A percentile compares a stretch with the other conserved stretches of the same genome.
phyloP scores from a whole-genome alignment of 257 asterid species.

The Henckelia pumila region DNA sequence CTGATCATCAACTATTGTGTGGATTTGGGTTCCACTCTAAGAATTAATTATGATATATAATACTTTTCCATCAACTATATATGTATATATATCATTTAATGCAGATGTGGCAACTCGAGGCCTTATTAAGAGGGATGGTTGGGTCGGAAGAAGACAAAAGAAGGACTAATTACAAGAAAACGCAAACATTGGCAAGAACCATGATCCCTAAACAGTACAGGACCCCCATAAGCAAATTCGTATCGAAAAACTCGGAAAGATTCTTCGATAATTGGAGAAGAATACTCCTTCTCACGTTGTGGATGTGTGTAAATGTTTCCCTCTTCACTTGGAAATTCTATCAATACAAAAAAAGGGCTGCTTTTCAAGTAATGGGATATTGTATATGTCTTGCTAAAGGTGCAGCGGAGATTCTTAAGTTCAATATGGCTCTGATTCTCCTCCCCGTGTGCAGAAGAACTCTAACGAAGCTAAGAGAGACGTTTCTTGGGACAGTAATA shows the following conservation, averaged over 20 bases:
- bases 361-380: conserved; percentile 70
- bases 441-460: conserved; percentile 81
- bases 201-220: conserved; percentile 82
- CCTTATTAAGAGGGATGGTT: conserved; percentile 68
- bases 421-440: conserved; percentile 87
- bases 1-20: too few relatives aligned
- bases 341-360: conserved; percentile 37
- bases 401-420: conserved; percentile 69
- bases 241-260: conserved; percentile 41
- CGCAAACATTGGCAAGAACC: conserved; percentile 66
- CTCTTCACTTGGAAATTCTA: conserved; percentile 64
- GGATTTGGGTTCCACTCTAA: too few relatives aligned
- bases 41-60: too few relatives aligned
- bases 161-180: conserved; percentile 18
- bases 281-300: conserved; percentile 52
- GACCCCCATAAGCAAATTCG: conserved; percentile 62
- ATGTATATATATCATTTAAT: background rate
- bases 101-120: conserved; percentile 93
- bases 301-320: conserved; percentile 46
- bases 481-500: conserved; percentile 53
- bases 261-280: conserved; percentile 68
- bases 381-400: conserved; percentile 78
- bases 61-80: background rate
- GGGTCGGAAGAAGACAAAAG: conserved; percentile 37
- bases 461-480: conserved; percentile 64